phyloP scores from a whole-genome alignment of 768 basidiomycete genomes.

The Psilocybe subaeruginosa region DNA sequence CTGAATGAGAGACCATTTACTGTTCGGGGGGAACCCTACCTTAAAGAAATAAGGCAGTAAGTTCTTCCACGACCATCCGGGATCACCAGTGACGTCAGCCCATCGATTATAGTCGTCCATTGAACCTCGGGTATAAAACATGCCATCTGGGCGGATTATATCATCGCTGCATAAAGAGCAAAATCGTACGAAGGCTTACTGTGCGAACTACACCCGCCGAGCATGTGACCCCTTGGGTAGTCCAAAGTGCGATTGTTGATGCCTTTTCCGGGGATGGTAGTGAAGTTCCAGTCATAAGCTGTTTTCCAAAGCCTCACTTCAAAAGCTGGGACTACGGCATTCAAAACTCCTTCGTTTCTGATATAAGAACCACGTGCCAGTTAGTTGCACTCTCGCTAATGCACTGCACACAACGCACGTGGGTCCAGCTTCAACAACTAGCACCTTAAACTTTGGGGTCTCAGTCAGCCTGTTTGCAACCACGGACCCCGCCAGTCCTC shows the following conservation, averaged over 20 bases:
- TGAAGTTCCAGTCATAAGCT: constrained; percentile 10
- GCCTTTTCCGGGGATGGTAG: background rate
- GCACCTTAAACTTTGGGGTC: constrained; percentile 45
- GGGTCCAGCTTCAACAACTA: constrained; percentile 55
- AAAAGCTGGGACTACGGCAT: background rate
- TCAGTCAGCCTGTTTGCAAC: constrained; percentile 57
- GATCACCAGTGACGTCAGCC: constrained; percentile 9
- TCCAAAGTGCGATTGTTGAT: background rate
- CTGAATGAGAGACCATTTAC: too few species aligned
- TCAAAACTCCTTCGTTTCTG: constrained; percentile 4
- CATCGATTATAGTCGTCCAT: constrained; percentile 10
- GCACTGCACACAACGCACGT: background rate
- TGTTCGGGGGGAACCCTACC: background rate
- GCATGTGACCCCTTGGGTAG: constrained; percentile 7
- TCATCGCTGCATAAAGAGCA: background rate
- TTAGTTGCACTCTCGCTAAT: background rate
- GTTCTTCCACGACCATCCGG: constrained; percentile 9
- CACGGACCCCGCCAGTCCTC: constrained; percentile 59
- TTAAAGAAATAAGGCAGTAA: constrained; percentile 10
- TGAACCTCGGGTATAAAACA: constrained; percentile 10
- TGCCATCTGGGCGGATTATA: constrained; percentile 2
- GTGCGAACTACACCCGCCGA: constrained; percentile 13
- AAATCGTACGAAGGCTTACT: constrained; percentile 1
- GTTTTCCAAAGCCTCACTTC: background rate
- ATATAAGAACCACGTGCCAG: too few species aligned